Evolutionary conservation across 2,329 filamentous ascomycete species (phyloP).

Genomic region (Fusarium cyanostomum): DNA sequence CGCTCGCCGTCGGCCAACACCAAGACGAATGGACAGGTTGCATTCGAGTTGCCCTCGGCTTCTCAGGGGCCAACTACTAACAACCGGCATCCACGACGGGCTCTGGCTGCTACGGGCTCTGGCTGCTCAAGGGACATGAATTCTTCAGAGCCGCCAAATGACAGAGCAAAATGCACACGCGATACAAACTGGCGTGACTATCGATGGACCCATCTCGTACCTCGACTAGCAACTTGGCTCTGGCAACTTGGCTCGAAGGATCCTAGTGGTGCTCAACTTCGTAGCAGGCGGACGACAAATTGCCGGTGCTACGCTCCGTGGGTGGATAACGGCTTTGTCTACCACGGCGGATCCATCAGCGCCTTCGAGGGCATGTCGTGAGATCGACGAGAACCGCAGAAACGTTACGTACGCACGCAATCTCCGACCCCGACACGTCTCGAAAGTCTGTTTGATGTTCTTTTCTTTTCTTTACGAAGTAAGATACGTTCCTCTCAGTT

Average conservation of each 20-base stretch:
- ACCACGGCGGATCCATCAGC: background rate
- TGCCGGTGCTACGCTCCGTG: conserved; percentile 18
- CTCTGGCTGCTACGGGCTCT: background rate
- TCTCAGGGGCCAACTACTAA: conserved; percentile 9
- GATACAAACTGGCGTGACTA: conserved; percentile 2
- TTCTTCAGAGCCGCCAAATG: background rate
- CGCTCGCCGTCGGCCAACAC: conserved; percentile 11
- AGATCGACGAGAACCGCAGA: background rate
- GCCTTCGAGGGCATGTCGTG: background rate
- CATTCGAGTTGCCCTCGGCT: conserved; percentile 1
- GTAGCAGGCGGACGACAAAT: conserved; percentile 24
- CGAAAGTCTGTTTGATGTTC: conserved; percentile 17
- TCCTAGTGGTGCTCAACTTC: too few relatives aligned
- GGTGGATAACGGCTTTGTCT: conserved; percentile 22
- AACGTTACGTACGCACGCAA: conserved; percentile 25
- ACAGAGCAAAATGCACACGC: background rate
- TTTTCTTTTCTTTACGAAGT: background rate
- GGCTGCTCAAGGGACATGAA: background rate
- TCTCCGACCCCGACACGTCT: conserved; percentile 25
- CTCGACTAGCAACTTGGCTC: background rate
- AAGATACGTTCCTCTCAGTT: conserved; percentile 1
- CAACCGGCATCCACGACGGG: conserved; percentile 9
- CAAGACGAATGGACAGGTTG: conserved; percentile 9
- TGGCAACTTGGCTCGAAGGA: too few relatives aligned
- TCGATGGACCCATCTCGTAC: conserved; percentile 6